Base-by-base conservation (phyloP, 1,139 yeast species). In the Geotrichum macrosporum region DNA sequence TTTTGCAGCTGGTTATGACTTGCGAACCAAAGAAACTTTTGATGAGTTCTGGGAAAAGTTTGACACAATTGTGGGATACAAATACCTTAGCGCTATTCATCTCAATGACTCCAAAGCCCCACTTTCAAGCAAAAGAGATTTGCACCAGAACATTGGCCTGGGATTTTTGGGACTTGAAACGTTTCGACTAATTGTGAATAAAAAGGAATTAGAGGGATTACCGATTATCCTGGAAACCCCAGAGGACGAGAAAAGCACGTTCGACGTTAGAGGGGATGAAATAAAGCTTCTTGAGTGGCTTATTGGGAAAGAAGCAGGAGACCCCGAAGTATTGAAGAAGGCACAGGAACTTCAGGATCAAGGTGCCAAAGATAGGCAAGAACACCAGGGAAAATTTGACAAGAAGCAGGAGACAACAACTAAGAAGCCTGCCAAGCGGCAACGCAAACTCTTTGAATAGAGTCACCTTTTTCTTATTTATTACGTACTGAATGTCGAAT, bases 91-190 rank as follows among this genome's bases (percentile, higher is more conserved):
- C 31, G 92, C 95, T 0, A 75, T 92, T 47, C 98, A 92, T 66
- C 67, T 92, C 48, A 92, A 92, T 61, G 98, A 92, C 62, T 89
- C 97, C 9, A 89, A 92, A 67, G 94, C 95, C 3, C 97, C 97
- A 1, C 65, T 86, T 43, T 94, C 84, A 3, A 92, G 95, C 30
- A 87, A 86, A 58, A 74, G 95, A 54, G 99, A 92, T 64, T 74
- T 92, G 49, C 99, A 92, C 63, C 95, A 92, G 61, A 80, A 81
- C 54, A 68, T 92, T 43, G 98, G 99, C 1, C 71, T 77, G 52
- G 99, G 99, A 0, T 94, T 85, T 59, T 64, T 92, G 43, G 96
- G 96, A 0, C 71, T 92, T 40, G 96, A 89, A 56, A 77, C 81
- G 9, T 92, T 92, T 63, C 70, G 96, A 54, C 67, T 79, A 34